These are phyloP conservation scores for Claviceps africana DNA, from an alignment of 2,329 filamentous ascomycete species.

Conservation along the genomic window DNA sequence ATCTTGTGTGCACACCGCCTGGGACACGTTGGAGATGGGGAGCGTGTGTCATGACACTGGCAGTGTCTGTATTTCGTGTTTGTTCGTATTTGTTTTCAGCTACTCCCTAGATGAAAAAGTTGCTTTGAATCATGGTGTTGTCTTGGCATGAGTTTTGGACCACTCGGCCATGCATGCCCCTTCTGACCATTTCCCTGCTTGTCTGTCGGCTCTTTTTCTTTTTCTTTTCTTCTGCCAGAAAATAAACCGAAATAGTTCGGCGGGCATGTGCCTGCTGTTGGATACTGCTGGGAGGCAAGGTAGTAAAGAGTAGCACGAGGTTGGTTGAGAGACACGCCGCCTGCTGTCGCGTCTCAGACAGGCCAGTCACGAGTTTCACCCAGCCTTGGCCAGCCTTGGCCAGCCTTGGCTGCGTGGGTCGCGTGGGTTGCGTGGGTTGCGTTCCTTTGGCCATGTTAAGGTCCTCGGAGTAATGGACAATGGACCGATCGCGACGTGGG, in stretches of 20 bases:
- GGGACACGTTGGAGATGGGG: not conserved
- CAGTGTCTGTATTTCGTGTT: not conserved
- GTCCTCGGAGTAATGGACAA: not conserved
- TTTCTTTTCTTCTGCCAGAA: too few species aligned
- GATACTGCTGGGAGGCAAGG: too few species aligned
- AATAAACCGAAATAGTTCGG: too few species aligned
- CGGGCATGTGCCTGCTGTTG: too few species aligned
- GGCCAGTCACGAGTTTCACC: not conserved
- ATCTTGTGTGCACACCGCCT: too few species aligned
- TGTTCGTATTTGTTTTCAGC: not conserved
- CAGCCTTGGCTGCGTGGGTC: not conserved
- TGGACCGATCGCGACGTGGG: not conserved
- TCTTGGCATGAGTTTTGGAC: not conserved
- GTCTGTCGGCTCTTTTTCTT: too few species aligned
- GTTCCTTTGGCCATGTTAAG: not conserved
- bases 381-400: too few species aligned
- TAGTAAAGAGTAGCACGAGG: not conserved
- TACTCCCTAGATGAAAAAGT: not conserved
- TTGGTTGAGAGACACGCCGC: not conserved
- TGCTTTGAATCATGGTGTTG: not conserved
- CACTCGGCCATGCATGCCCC: not conserved
- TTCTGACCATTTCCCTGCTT: too few species aligned
- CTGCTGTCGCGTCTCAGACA: not conserved
- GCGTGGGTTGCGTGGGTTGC: not conserved
- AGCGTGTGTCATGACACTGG: not conserved